phyloP scores from a whole-genome alignment of 2,329 filamentous ascomycete genomes.

The Fusarium falciforme region DNA sequence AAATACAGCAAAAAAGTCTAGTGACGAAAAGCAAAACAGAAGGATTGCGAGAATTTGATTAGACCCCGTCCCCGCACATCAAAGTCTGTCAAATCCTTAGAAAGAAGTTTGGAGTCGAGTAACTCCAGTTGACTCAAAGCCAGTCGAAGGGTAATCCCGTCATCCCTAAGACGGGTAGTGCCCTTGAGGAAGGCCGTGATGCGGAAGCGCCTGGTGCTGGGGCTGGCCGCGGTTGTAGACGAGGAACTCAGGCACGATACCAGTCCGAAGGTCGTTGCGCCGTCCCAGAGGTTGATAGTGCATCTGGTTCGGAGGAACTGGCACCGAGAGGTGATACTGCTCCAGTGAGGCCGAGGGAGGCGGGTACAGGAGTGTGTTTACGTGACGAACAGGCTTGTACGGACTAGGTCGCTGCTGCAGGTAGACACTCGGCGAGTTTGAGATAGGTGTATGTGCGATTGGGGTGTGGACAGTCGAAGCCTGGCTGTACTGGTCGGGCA shows the following conservation, averaged over 20 bases:
- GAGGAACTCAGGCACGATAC: constrained; percentile 75
- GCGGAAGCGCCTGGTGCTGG: constrained; percentile 40
- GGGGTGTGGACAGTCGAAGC: constrained; percentile 68
- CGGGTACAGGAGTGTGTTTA: constrained; percentile 91
- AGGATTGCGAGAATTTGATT: constrained; percentile 24
- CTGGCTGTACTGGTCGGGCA: constrained; percentile 71
- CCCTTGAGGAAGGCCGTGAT: constrained; percentile 47
- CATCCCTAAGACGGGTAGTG: constrained; percentile 51
- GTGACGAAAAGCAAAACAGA: constrained; percentile 26
- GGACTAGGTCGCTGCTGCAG: constrained; percentile 90
- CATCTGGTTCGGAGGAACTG: constrained; percentile 77
- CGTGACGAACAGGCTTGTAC: constrained; percentile 89
- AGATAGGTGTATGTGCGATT: constrained; percentile 69
- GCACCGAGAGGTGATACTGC: constrained; percentile 71
- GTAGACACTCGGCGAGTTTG: constrained; percentile 88
- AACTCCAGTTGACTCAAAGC: not conserved
- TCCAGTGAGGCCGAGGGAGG: constrained; percentile 84
- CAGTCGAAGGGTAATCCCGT: constrained; percentile 29
- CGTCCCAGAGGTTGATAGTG: constrained; percentile 84
- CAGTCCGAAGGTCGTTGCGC: constrained; percentile 73
- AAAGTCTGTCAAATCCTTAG: constrained; percentile 11
- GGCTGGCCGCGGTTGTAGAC: constrained; percentile 50
- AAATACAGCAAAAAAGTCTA: constrained; percentile 37
- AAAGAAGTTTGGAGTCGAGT: not conserved
- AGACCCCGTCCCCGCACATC: not conserved